Evolutionary conservation across 2,329 filamentous ascomycete species (phyloP).

Genomic region (Xylariaceae sp.): DNA sequence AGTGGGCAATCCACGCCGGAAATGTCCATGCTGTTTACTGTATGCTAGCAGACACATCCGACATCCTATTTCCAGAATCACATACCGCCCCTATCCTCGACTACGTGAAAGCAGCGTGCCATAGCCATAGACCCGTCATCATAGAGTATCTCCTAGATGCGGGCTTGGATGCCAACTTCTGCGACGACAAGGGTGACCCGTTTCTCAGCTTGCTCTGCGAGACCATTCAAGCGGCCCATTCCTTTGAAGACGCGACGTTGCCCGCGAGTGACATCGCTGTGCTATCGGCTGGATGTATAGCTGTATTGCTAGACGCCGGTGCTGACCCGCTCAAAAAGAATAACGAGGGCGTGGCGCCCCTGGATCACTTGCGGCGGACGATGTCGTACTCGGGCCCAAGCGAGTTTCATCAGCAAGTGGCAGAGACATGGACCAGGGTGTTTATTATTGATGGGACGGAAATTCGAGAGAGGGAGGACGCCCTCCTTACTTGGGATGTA

Average conservation of each 20-base stretch:
- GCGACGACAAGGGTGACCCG: slow-evolving; percentile 22
- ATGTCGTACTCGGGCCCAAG: slow-evolving; percentile 16
- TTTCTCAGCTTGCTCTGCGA: slow-evolving; percentile 25
- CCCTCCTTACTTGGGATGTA: too few relatives aligned
- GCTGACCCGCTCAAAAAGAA: slow-evolving; percentile 10
- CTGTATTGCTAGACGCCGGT: slow-evolving; percentile 7
- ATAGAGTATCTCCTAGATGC: slow-evolving; percentile 8
- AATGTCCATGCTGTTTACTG: background rate
- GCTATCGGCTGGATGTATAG: slow-evolving; percentile 10
- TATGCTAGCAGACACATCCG: background rate
- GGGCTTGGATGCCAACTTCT: slow-evolving; percentile 8
- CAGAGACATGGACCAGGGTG: too few relatives aligned
- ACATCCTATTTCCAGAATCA: too few relatives aligned
- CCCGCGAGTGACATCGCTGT: slow-evolving; percentile 9
- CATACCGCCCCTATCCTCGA: too few relatives aligned
- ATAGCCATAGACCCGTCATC: slow-evolving; percentile 16
- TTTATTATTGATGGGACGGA: too few relatives aligned
- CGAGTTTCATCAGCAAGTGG: slow-evolving; percentile 14
- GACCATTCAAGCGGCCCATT: slow-evolving; percentile 11
- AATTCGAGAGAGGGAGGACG: too few relatives aligned
- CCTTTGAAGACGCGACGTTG: slow-evolving; percentile 4
- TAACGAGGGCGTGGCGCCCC: slow-evolving; percentile 14
- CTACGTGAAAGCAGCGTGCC: slow-evolving; percentile 22
- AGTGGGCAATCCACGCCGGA: slow-evolving; percentile 24
- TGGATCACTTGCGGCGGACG: slow-evolving; percentile 14